Evolutionary conservation across 179 eudicot species (phyloP).

Genomic region (Vitellaria paradoxa): DNA sequence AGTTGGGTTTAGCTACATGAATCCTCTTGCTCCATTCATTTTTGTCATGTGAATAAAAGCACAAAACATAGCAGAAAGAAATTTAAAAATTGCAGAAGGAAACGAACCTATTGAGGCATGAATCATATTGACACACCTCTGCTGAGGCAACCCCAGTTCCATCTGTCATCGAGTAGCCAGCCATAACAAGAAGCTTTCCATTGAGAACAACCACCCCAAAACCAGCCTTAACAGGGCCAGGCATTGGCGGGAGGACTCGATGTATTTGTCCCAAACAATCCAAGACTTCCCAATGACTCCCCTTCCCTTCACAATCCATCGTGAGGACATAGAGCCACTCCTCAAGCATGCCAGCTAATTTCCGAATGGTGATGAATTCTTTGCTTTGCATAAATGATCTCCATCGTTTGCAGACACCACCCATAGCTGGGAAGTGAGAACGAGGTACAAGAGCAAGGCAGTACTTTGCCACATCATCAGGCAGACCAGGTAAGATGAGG

Average conservation of each 20-base stretch:
- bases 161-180: constrained; percentile 56
- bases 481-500: constrained; percentile 76
- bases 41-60: no score
- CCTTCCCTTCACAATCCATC: constrained; percentile 51
- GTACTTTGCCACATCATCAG: constrained; percentile 89
- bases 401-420: constrained; percentile 72
- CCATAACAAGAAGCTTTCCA: constrained; percentile 84
- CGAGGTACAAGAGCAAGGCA: constrained; percentile 90
- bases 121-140: constrained; percentile 82
- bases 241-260: constrained; percentile 60
- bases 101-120: constrained; percentile 78
- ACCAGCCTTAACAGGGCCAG: constrained; percentile 61
- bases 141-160: constrained; percentile 54
- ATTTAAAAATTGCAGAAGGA: not conserved
- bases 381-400: constrained; percentile 78
- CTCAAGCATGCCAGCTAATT: constrained; percentile 68
- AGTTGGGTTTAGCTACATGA: no score
- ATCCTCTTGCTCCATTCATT: no score
- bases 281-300: constrained; percentile 82
- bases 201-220: constrained; percentile 74
- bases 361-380: constrained; percentile 68
- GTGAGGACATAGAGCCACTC: constrained; percentile 90
- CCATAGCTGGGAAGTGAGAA: constrained; percentile 61
- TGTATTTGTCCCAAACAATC: constrained; percentile 66
- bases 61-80: no score